Base-by-base conservation (phyloP, 2,329 filamentous ascomycete genomes). In the Juglanconis juglandina region DNA sequence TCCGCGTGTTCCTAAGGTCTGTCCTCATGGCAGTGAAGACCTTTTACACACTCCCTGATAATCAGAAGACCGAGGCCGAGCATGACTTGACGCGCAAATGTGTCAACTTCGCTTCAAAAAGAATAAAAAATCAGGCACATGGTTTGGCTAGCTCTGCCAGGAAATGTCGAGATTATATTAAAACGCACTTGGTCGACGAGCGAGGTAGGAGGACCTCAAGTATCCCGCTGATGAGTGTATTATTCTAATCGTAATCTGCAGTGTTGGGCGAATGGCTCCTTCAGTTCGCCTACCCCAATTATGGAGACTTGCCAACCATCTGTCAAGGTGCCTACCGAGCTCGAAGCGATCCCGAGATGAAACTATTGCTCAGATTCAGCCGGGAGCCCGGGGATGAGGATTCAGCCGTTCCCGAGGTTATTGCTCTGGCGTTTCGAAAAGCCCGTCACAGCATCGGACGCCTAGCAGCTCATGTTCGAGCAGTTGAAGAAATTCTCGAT, bases 371-470 rank as follows among this genome's bases (percentile, higher is more conserved):
- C 17, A 13, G 4, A 5, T 50, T 17, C 42, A 33, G 6, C 53
- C 42, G 53, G 5, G 48, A 60, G n/a, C 53, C 65, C 61, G 39
- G 39, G 39, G n/a, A 42, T 13, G 39, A 41, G 7, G 10, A 30
- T 3, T 49, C 61, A 13, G 60, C 42, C 13, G 24, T 24, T 4
- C 33, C 63, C 1, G 34, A 5, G 1, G 34, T 35, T 2, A 49
- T 48, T 3, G 10, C 46, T 1, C 39, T 53, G n/a, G 32, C 46
- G 0, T 78, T 77, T 58, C 58, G 63, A 4, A 46, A 52, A 3
- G 68, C 75, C 5, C 67, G 69, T 4, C 81, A 83, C 64, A 70
- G 72, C 39, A 66, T 83, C 7, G 79, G 80, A 2, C 72, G 79
- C 1, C 65, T 84, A 2, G 75, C 75, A n/a, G 68, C 77, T 30